Conservation (phyloP, 352 stramenopile genomes). For the Phytophthora citricola region DNA sequence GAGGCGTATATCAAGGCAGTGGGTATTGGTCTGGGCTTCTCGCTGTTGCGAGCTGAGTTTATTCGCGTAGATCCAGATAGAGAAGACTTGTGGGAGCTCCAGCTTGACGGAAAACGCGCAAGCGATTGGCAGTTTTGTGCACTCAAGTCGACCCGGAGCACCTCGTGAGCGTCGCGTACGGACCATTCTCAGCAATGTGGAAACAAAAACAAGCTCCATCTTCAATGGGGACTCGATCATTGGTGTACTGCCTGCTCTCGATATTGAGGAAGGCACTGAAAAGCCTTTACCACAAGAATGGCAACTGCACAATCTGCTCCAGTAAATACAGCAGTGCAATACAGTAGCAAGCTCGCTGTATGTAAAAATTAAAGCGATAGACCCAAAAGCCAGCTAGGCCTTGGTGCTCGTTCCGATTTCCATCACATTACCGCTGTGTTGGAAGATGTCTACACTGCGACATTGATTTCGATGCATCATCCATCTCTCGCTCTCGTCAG, state of each 20-base stretch:
- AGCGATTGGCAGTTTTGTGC: constrained; percentile 55
- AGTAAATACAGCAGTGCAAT: constrained; percentile 1
- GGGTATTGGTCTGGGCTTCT: constrained; percentile 71
- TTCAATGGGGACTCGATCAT: constrained; percentile 21
- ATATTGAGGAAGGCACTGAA: neutral
- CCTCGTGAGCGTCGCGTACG: constrained; percentile 56
- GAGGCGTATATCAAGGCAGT: constrained; percentile 82
- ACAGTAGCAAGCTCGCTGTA: constrained; percentile 14
- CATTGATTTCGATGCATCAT: constrained; percentile 17
- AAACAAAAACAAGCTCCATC: constrained; percentile 53
- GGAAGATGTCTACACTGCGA: constrained; percentile 3
- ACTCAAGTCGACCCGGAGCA: constrained; percentile 42
- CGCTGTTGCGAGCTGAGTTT: constrained; percentile 66
- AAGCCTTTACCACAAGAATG: constrained; percentile 16
- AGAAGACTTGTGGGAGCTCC: constrained; percentile 42
- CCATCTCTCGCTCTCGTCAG: neutral
- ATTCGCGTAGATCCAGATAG: neutral
- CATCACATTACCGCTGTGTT: neutral
- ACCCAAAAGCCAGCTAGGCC: constrained; percentile 14
- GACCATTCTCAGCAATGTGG: constrained; percentile 53
- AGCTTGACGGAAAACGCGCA: constrained; percentile 46
- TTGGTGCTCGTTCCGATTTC: constrained; percentile 19
- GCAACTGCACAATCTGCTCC: constrained; percentile 25
- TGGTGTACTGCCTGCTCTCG: neutral
- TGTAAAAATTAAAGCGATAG: constrained; percentile 22